Evolutionary conservation across 2,329 filamentous ascomycete genomes (phyloP).

Genomic region (Colletotrichum abscissum): DNA sequence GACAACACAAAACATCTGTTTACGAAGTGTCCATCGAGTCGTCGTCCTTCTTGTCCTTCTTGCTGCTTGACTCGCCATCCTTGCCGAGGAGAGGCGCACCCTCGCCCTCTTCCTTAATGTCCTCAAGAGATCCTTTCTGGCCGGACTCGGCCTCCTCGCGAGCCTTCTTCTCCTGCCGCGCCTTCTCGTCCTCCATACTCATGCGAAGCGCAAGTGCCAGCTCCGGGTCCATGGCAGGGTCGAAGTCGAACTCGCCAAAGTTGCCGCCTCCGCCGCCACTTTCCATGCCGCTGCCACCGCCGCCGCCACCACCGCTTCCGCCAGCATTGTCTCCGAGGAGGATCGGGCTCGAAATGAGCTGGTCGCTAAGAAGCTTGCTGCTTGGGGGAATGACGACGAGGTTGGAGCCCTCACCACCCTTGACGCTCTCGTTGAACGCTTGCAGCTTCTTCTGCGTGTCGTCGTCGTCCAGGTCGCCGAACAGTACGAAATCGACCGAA

Average conservation of each 20-base stretch:
- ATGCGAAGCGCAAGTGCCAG: constrained; percentile 93
- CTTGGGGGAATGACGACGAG: constrained; percentile 91
- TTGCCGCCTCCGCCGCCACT: constrained; percentile 68
- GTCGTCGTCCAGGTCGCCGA: constrained; percentile 92
- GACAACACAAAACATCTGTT: constrained; percentile 21
- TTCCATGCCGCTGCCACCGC: constrained; percentile 66
- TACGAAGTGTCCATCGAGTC: constrained; percentile 95
- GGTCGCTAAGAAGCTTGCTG: constrained; percentile 91
- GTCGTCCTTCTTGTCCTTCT: constrained; percentile 57
- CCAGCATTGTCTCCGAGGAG: constrained; percentile 81
- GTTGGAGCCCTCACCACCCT: constrained; percentile 90
- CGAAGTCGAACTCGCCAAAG: constrained; percentile 82
- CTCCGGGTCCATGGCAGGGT: constrained; percentile 92
- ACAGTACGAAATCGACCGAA: constrained; percentile 92
- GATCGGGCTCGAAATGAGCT: constrained; percentile 89
- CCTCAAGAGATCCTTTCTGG: constrained; percentile 81
- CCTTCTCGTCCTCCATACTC: constrained; percentile 98
- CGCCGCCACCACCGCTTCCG: constrained; percentile 58
- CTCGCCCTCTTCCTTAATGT: constrained; percentile 84
- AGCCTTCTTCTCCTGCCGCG: constrained; percentile 87
- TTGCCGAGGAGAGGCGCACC: constrained; percentile 73
- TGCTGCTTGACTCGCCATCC: constrained; percentile 59
- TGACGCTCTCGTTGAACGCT: constrained; percentile 93
- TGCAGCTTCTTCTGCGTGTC: constrained; percentile 91
- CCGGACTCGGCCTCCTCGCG: constrained; percentile 79